phyloP scores from a whole-genome alignment of 371 early-diverging fungal species.

The Blakeslea trispora region DNA sequence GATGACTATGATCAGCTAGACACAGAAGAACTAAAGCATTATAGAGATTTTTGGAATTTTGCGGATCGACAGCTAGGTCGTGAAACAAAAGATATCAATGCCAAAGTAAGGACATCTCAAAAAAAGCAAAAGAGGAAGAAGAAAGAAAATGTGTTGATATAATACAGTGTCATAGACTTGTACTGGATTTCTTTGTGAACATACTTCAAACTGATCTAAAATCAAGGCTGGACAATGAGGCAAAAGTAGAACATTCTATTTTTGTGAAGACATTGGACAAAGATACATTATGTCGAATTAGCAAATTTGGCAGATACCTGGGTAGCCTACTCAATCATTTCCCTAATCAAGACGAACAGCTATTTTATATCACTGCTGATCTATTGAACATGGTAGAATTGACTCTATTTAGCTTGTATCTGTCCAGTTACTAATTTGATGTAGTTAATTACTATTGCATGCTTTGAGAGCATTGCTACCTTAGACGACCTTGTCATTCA shows the following conservation, averaged over 20 bases:
- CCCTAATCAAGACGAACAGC: neutral
- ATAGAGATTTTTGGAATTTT: slow-evolving; percentile 21
- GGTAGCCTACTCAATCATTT: neutral
- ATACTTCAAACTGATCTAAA: slow-evolving; percentile 7
- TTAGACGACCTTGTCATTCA: neutral
- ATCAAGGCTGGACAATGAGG: neutral
- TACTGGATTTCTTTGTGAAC: slow-evolving; percentile 23
- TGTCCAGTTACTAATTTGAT: no score
- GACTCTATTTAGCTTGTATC: neutral
- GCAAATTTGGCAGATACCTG: slow-evolving; percentile 1
- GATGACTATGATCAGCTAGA: slow-evolving; percentile 16
- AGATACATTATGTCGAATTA: neutral
- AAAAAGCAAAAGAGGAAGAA: neutral
- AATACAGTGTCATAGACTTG: slow-evolving; percentile 15
- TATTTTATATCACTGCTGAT: neutral
- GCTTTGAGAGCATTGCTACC: neutral
- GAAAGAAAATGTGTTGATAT: no score
- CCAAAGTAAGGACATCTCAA: slow-evolving; percentile 5
- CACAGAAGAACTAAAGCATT: slow-evolving; percentile 11
- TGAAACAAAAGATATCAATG: slow-evolving; percentile 3
- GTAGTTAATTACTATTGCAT: slow-evolving; percentile 6
- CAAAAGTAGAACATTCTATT: neutral
- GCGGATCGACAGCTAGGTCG: slow-evolving; percentile 5
- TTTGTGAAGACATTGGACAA: slow-evolving; percentile 2
- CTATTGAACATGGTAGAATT: neutral